Conservation (phyloP, 2,329 filamentous ascomycete genomes). For the Ceratocystis ficicola region DNA sequence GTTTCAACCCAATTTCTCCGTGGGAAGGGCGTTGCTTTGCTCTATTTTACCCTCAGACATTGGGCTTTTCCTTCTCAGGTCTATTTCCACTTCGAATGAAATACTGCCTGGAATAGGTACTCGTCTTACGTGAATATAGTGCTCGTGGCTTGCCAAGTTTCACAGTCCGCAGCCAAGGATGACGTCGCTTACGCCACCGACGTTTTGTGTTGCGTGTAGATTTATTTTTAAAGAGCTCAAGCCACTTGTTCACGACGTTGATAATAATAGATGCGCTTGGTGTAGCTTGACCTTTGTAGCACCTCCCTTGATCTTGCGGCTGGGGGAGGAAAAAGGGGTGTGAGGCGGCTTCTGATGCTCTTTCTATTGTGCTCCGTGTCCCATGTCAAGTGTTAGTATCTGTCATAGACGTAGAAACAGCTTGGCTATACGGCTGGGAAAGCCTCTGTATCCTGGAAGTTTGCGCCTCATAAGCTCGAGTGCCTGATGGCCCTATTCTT, state of each 20-base stretch:
- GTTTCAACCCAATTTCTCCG: conserved; percentile 4
- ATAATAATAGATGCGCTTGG: not conserved
- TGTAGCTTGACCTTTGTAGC: not conserved
- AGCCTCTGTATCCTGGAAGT: not conserved
- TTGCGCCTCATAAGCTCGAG: not conserved
- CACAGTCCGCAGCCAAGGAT: not conserved
- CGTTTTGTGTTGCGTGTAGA: not conserved
- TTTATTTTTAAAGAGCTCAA: not conserved
- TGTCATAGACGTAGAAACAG: not conserved
- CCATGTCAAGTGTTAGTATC: not conserved
- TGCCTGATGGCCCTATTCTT: not conserved
- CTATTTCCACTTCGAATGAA: not conserved
- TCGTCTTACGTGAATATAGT: conserved; percentile 3
- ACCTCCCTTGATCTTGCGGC: not conserved
- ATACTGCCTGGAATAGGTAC: not conserved
- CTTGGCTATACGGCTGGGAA: not conserved
- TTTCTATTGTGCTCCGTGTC: too few relatives aligned
- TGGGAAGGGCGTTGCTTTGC: not conserved
- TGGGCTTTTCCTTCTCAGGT: not conserved
- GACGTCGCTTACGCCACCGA: not conserved
- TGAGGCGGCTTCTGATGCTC: not conserved
- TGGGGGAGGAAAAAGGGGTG: not conserved
- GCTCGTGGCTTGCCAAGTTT: not conserved
- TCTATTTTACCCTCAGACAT: conserved; percentile 8
- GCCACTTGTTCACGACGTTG: not conserved